Base-by-base conservation (phyloP, 192 early-diverging fungal species). In the Funneliformis geosporum region DNA sequence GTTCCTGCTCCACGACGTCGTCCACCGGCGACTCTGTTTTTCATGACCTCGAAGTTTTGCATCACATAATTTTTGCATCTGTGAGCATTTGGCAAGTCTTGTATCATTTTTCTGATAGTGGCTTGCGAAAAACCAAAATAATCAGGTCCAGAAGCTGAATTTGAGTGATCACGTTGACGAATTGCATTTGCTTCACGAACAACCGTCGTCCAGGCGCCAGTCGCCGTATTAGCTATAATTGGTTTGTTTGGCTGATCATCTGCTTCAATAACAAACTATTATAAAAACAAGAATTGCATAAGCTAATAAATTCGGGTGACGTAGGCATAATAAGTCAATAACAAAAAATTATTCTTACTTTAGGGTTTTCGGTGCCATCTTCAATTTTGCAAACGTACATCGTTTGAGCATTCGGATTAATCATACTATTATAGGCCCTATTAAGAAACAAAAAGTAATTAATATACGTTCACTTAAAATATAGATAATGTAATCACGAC, bases 71-170 rank as follows among this genome's bases (percentile, higher is more conserved):
- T 86, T 60, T 90, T 85, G 80, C 95, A 95, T 73, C 85, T 82
- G 5, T 88, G 83, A 2, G 91, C 93, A 28, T 90, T 89, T 0
- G 94, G 95, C 33, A 98, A 83, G 74, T 95, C 95, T 80, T 98
- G 96, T 23, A 98, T 93, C 87, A 95, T 87, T 76, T 92, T 94
- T 9, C 89, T 87, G 67, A 98, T 93, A 12, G 94, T 96, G 4
- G 93, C 93, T 65, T 95, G 91, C 16, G 94, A 91, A 68, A 98
- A 93, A 0, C 96, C 96, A 86, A 94, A 98, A 78, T 94, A 96
- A 75, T 98, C 96, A 6, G 95, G 95, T 10, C 96, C 95, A 10
- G 90, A 92, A 1, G 93, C 93, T 39, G 93, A 94, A 80, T 94
- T 94, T 11, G 91, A 91, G 62, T 93, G 91, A 43, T 95, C 92